Evolutionary conservation across 441 rosid species (phyloP), one percentile per base, ranked within the genome.

Genomic region (Pelargonium australe): DNA sequence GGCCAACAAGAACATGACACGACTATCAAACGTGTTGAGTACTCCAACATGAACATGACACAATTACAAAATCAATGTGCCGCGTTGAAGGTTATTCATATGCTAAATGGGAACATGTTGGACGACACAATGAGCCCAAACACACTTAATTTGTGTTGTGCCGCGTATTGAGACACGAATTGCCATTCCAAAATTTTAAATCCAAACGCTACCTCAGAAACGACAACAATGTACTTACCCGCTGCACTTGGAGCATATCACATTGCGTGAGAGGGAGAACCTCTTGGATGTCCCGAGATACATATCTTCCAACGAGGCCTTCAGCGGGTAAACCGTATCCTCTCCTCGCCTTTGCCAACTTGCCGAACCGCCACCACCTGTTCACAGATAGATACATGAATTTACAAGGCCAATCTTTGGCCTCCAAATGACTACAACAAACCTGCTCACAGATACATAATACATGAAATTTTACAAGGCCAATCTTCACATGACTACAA

Each of bases 301-400:
- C 0, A 90, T 81, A 71, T 92, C 96, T 78, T 92, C 98, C 65
- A 90, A 65, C 12, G 98, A 87, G 45, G 87, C 95, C 79, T 92
- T 92, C 7, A 92, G 82, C 14, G 92, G 93, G 78, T 92, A 96
- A 53, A 87, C 76, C 37, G 89, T 94, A 80, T 90, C 95, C 83
- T 88, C 95, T 34, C 98, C 97, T 76, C 91, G 84, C 63, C 94
- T 86, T 75, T 92, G 96, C 80, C 98, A 87, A 51, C 96, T 78
- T 68, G 89, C 91, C 73, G 96, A 72, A 77, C 95, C 85, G 69
- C 37, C 37, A 68, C 91, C 91, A 61, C 82, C 94, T 28, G 31
- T 2, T 28, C 31, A 28, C 31, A 28, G 31, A 28, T 28, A 28
- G 31, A 28, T 28, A 28, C 31, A 28, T 28, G 31, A 28, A 25